A percentile compares a stretch with the other conserved stretches of the same genome.
Conservation (phyloP, 1,139 yeast genomes). For the Petasospora fabianii region DNA sequence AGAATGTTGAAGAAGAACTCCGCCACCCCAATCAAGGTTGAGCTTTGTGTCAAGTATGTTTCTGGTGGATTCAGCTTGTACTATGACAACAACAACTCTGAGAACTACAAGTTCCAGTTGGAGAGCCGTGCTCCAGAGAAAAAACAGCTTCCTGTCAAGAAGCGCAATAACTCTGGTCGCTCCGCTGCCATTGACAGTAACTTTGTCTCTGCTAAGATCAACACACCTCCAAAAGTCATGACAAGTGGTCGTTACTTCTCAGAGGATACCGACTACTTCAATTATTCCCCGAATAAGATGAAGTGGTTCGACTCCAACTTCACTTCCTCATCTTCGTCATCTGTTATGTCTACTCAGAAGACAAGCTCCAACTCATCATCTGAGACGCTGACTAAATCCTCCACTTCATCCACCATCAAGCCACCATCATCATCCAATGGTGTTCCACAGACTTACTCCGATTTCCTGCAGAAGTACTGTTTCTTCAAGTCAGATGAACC, state of each 20-base stretch:
- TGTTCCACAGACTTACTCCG: conserved; percentile 19
- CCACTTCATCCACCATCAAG: neutral
- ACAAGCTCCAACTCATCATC: conserved; percentile 8
- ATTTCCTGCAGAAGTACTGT: conserved; percentile 27
- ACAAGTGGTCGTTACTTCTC: conserved; percentile 21
- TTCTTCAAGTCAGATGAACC: conserved; percentile 24
- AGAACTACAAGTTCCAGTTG: conserved; percentile 22
- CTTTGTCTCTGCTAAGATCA: conserved; percentile 14
- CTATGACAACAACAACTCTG: conserved; percentile 25
- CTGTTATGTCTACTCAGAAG: conserved; percentile 5
- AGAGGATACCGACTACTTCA: conserved; percentile 28
- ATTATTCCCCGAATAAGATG: conserved; percentile 15
- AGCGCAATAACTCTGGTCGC: conserved; percentile 1
- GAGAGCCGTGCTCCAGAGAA: conserved; percentile 4
- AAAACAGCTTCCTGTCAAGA: neutral
- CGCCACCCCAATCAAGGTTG: conserved; percentile 17
- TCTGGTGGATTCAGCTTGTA: conserved; percentile 14
- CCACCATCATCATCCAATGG: conserved; percentile 8
- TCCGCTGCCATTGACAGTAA: conserved; percentile 14
- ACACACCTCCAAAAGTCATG: conserved; percentile 12
- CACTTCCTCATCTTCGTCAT: conserved; percentile 12
- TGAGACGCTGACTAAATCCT: conserved; percentile 6
- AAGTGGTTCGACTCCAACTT: conserved; percentile 12
- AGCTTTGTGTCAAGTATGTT: conserved; percentile 25
- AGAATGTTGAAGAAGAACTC: conserved; percentile 13